These are phyloP conservation scores for Isoetes engelmannii DNA, from an alignment of 83 land plant genomes.

Conservation along the genomic window DNA sequence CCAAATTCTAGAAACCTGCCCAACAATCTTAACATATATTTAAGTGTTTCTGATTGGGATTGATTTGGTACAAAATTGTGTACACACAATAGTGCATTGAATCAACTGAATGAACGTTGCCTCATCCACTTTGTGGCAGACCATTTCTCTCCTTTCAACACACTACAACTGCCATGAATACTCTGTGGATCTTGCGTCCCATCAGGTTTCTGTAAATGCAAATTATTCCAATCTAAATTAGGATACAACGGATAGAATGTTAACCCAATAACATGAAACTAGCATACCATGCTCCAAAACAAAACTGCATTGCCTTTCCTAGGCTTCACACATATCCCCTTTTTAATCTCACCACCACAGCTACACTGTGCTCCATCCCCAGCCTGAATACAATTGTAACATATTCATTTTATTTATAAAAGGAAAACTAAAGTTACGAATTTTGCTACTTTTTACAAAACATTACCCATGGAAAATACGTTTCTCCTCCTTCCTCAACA, in stretches of 20 bases:
- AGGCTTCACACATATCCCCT: constrained; percentile 76
- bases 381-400: constrained; percentile 37
- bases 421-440: not conserved
- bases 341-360: constrained; percentile 80
- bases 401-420: too few relatives aligned
- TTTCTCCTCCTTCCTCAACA: constrained; percentile 86
- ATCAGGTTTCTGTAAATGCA: constrained; percentile 28
- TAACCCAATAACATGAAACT: not conserved
- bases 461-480: constrained; percentile 81
- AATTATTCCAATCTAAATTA: not conserved
- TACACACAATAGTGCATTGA: not conserved
- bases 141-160: constrained; percentile 34
- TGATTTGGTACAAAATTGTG: too few relatives aligned
- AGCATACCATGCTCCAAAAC: constrained; percentile 88
- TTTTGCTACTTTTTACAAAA: not conserved
- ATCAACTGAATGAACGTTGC: constrained; percentile 21
- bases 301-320: constrained; percentile 85
- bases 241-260: not conserved
- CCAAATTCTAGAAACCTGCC: too few relatives aligned
- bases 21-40: too few relatives aligned
- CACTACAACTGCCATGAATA: constrained; percentile 32
- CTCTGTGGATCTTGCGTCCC: constrained; percentile 26
- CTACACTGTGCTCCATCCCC: constrained; percentile 62
- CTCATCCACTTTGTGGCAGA: constrained; percentile 43
- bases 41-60: too few relatives aligned